Evolutionary conservation across 768 basidiomycete genomes (phyloP), one percentile per base, ranked within the genome.

Genomic region (Trametes punicea): DNA sequence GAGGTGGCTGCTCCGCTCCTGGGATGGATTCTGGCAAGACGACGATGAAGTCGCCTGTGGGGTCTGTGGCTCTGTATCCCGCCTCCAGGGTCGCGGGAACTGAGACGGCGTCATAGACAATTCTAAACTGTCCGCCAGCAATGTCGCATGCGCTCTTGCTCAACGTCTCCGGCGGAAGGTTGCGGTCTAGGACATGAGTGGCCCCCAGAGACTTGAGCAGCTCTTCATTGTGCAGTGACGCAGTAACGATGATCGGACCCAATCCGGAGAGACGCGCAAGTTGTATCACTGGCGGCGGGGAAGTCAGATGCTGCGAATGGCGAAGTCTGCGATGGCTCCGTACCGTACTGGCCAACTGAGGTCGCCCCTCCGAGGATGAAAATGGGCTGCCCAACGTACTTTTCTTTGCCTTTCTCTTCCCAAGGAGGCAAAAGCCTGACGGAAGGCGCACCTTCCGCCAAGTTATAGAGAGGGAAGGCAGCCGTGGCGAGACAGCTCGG

Each of bases 401-500:
- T 67, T 7, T 66, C 67, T 13, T 46, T 49, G 1, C 68, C 68
- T 6, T 63, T 56, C 38, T 63, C 41, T 2, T 65, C 60, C 55
- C 69, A 65, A 0, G 71, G 70, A 9, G 65, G 51, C 9, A 56
- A 57, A 20, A 73, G 62, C 1, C 59, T 38, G 16, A 56, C 45
- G 21, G 49, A 45, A 3, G 10, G 5, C 9, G 31, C 20, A 18
- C 18, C 21, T 20, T 23, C 45, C 61, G 1, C 64, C 60, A 38
- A 34, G 34, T 51, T 59, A 67, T 73, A 78, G 9, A 78, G 62
- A 0, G 71, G 74, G 2, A 71, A 30, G 3, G 66, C 70, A 0
- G 75, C 75, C 0, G 73, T 71, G 2, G 67, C 62, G 11, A 75
- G 51, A 0, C 57, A 71, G 11, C 72, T 57, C 0, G 76, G 74